Percentiles rank a stretch among this genome's conserved stretches.
Evolutionary conservation across 148 eudicot species (phyloP).

Genomic region (Oxyria digyna): DNA sequence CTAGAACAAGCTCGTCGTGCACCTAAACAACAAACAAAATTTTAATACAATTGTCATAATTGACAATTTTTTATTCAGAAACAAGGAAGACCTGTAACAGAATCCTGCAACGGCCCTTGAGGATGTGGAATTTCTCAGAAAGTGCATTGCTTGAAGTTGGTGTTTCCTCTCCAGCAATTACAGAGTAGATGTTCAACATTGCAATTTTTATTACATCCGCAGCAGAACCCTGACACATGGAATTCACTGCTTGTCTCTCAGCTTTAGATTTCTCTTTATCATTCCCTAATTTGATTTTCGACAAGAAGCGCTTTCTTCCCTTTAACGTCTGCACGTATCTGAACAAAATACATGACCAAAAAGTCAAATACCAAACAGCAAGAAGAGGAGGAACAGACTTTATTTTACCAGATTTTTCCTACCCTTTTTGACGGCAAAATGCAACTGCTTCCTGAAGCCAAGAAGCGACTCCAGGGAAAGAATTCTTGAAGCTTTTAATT

Average conservation of each 20-base stretch:
- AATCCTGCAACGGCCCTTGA: conserved; percentile 72
- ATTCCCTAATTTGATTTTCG: conserved; percentile 74
- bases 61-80: background rate
- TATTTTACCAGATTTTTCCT: background rate
- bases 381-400: background rate
- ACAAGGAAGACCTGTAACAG: conserved; percentile 63
- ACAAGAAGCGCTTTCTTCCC: conserved; percentile 86
- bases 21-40: conserved; percentile 34
- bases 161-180: conserved; percentile 33
- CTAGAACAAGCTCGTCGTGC: conserved; percentile 89
- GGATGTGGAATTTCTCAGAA: conserved; percentile 41
- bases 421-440: conserved; percentile 78
- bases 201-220: conserved; percentile 96
- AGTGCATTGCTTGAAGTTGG: conserved; percentile 20
- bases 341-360: conserved; percentile 10
- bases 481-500: conserved; percentile 67
- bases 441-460: conserved; percentile 92
- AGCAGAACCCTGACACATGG: conserved; percentile 99
- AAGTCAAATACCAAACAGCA: background rate
- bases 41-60: background rate
- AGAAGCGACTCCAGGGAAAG: conserved; percentile 83
- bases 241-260: conserved; percentile 97
- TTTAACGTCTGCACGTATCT: conserved; percentile 79
- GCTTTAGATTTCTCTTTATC: conserved; percentile 87
- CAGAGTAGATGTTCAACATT: conserved; percentile 65